These are phyloP conservation scores for Amanita rimosa DNA, from an alignment of 768 basidiomycete genomes.

Conservation along the genomic window DNA sequence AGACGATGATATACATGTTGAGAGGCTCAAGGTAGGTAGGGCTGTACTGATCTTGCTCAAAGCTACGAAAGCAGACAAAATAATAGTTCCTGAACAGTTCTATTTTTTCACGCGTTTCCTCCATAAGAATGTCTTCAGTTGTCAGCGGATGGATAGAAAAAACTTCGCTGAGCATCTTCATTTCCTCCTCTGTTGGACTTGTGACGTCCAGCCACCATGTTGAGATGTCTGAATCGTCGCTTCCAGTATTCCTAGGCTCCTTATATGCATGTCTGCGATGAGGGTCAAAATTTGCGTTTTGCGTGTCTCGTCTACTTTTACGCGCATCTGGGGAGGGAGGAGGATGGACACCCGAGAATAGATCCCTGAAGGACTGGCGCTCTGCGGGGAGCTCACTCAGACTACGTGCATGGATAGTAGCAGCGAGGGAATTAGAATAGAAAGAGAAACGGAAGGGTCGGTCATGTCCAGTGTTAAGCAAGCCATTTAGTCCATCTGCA, in stretches of 20 bases:
- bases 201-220: slow-evolving; percentile 98
- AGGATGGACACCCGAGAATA: slow-evolving; percentile 53
- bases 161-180: slow-evolving; percentile 96
- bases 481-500: slow-evolving; percentile 18
- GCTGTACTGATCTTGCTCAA: slow-evolving; percentile 97
- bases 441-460: slow-evolving; percentile 97
- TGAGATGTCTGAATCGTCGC: slow-evolving; percentile 47
- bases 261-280: not conserved
- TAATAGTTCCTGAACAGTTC: slow-evolving; percentile 99
- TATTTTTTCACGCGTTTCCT: slow-evolving; percentile 99
- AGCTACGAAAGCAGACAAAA: slow-evolving; percentile 96
- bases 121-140: slow-evolving; percentile 98
- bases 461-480: slow-evolving; percentile 51
- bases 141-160: slow-evolving; percentile 97
- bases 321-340: slow-evolving; percentile 1
- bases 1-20: slow-evolving; percentile 99
- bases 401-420: slow-evolving; percentile 92
- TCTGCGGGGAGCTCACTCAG: slow-evolving; percentile 90
- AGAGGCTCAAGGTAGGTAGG: slow-evolving; percentile 95
- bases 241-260: not conserved
- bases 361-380: slow-evolving; percentile 84
- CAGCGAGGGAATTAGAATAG: slow-evolving; percentile 86
- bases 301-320: not conserved
- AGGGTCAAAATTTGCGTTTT: not conserved
- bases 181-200: slow-evolving; percentile 94